phyloP scores from a whole-genome alignment of 2,329 filamentous ascomycete species.

The Gyromitra esculenta region DNA sequence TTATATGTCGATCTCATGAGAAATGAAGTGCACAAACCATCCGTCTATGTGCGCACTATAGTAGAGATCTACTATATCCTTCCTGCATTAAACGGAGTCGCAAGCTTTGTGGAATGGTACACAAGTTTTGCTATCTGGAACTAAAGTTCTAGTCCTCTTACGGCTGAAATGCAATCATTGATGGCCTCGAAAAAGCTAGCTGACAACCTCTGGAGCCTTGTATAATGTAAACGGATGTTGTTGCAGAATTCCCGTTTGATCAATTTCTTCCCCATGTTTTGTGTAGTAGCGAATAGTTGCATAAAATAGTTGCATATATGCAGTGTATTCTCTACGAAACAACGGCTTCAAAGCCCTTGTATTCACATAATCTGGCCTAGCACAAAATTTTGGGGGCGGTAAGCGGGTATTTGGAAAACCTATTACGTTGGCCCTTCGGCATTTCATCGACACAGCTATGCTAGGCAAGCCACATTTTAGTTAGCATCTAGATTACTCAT shows the following conservation, averaged over 20 bases:
- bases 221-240: background rate
- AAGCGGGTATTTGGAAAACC: slow-evolving; percentile 13
- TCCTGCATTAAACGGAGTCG: slow-evolving; percentile 9
- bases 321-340: background rate
- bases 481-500: background rate
- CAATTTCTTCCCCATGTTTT: slow-evolving; percentile 4
- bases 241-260: slow-evolving; percentile 9
- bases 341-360: background rate
- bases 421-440: background rate
- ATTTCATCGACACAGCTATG: background rate
- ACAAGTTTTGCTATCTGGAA: background rate
- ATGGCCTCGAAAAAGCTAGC: background rate
- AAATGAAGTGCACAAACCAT: background rate
- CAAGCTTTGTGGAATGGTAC: background rate
- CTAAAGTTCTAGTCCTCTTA: background rate
- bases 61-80: slow-evolving; percentile 9
- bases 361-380: background rate
- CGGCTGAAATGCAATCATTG: background rate
- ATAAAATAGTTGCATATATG: background rate
- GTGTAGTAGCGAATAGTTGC: background rate
- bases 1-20: background rate
- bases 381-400: slow-evolving; percentile 26
- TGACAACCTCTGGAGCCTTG: background rate
- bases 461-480: background rate
- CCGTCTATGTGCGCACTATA: background rate